Evolutionary conservation across 202 grass and related monocot species (phyloP).

Genomic region (Setaria italica): DNA sequence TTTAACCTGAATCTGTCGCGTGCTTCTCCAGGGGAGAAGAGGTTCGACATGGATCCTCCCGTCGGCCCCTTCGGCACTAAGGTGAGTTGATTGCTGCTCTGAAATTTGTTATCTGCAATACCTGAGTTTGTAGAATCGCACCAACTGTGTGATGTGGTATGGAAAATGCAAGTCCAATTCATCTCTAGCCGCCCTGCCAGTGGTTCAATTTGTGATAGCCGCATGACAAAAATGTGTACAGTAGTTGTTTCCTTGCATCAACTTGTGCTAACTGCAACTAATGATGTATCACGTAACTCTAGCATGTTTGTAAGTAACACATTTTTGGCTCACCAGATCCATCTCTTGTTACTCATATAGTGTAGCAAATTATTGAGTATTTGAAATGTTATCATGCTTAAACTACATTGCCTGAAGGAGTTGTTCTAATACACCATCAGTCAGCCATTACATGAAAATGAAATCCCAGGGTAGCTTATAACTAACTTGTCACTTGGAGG

Average conservation of each 20-base stretch:
- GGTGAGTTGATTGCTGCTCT: constrained; percentile 35
- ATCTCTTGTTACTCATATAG: background rate
- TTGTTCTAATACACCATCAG: background rate
- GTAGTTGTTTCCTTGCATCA: background rate
- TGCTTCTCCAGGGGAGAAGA: constrained; percentile 57
- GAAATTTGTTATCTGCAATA: background rate
- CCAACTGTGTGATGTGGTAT: background rate
- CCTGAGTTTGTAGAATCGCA: background rate
- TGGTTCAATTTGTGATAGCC: background rate
- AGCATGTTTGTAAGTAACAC: background rate
- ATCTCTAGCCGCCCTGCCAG: background rate
- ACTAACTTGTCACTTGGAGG: background rate
- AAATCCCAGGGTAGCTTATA: background rate
- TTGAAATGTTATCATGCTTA: background rate
- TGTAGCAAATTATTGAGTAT: background rate
- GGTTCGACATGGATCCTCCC: constrained; percentile 65
- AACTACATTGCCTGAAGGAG: background rate
- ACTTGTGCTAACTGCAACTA: background rate
- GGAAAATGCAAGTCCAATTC: background rate
- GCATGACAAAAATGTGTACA: background rate
- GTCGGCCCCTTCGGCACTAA: constrained; percentile 69
- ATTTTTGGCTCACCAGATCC: background rate
- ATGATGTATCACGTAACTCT: background rate
- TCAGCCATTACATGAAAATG: background rate
- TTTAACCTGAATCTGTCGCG: background rate